Conservation (phyloP, 75 land plant genomes). For the Chamaecyparis obtusa region DNA sequence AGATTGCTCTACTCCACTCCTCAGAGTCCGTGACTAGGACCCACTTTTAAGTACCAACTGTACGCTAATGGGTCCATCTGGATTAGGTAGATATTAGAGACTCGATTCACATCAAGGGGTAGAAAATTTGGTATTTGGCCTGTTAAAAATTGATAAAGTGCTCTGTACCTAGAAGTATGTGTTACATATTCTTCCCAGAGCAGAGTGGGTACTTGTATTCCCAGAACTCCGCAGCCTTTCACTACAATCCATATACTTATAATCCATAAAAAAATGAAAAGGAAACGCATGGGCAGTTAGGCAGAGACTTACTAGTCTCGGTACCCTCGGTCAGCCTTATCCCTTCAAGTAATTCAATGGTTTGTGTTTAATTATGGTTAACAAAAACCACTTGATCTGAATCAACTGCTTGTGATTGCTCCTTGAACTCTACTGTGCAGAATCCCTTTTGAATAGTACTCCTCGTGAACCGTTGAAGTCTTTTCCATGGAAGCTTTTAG, state of each 20-base stretch:
- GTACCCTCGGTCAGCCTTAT: neutral
- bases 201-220: neutral
- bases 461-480: neutral
- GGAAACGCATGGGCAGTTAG: neutral
- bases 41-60: slow-evolving; percentile 9
- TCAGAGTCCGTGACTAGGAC: slow-evolving; percentile 7
- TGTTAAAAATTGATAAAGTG: neutral
- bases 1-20: neutral
- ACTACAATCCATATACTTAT: neutral
- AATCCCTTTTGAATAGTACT: too few relatives aligned
- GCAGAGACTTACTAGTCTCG: neutral
- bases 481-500: neutral
- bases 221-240: neutral
- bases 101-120: neutral
- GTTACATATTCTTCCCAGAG: neutral
- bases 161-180: neutral
- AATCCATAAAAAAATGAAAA: neutral
- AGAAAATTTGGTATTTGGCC: neutral
- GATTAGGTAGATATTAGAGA: neutral
- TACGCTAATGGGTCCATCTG: neutral
- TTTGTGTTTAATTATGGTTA: neutral
- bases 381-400: neutral
- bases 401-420: too few relatives aligned
- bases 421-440: too few relatives aligned
- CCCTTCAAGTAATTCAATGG: neutral